Base-by-base conservation (phyloP, 371 early-diverging fungal genomes). In the Mortierella sp. region DNA sequence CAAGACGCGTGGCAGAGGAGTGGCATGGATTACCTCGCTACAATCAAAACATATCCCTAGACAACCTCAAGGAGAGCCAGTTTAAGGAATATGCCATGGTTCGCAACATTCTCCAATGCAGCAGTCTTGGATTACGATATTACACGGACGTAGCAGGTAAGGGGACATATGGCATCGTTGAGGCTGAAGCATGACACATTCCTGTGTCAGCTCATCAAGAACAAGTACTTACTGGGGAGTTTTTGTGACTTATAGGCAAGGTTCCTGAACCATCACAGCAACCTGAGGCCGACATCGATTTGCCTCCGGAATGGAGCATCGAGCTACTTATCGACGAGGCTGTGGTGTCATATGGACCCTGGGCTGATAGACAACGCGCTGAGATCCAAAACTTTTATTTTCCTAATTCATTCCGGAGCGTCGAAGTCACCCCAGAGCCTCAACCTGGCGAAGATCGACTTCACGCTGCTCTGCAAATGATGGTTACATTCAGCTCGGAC, bases 321-420 rank as follows among this genome's bases (percentile, higher is more conserved):
- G 94, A 95, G 6, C 55, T 96, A 7, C 89, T 88, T 9, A 79
- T 94, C 63, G 87, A 89, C 77, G 92, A 95, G 72, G 94, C 92
- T 4, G 89, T 91, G 11, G 65, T 96, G 0, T 91, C 94, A 42
- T 97, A 97, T 84, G 97, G 97, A 0, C 97, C 97, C 9, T 97
- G 97, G 97, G 91, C 96, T 0, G 95, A 96, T 88, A 91, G 96
- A n/a, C 97, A 97, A 75, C 93, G 94, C 38, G 74, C 90, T 2
- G 76, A 85, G 28, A 89, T 96, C n/a, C 96, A 96, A 77, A 91
- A 91, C 45, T 97, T 94, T 82, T 96, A 95, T 74, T 97, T 94
- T 73, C 97, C 97, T 8, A 91, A 88, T 42, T 74, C 95, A 0
- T 94, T 94, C 80, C 93, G 96, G 8, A 88, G 90, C 31, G 76